These are phyloP conservation scores for Calonectria honghensis DNA, from an alignment of 2,329 filamentous ascomycete species.

Conservation along the genomic window DNA sequence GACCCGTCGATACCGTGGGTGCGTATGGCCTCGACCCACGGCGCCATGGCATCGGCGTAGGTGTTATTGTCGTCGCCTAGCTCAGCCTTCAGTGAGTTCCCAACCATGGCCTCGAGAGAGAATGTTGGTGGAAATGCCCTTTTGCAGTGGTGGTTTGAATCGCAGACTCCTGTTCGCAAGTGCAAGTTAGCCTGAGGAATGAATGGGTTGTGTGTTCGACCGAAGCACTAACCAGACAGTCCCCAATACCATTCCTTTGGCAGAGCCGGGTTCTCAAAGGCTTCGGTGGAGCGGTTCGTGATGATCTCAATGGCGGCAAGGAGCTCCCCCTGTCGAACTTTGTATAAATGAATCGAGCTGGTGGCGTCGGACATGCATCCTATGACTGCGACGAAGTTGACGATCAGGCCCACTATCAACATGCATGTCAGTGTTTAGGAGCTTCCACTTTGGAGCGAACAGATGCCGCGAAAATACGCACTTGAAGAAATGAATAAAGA, in stretches of 20 bases:
- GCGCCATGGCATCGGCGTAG: slow-evolving; percentile 34
- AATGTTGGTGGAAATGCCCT: slow-evolving; percentile 40
- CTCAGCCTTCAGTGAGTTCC: slow-evolving; percentile 39
- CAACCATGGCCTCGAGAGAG: slow-evolving; percentile 41
- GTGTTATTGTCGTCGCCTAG: slow-evolving; percentile 22
- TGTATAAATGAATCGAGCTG: slow-evolving; percentile 42
- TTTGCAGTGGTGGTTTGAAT: slow-evolving; percentile 40
- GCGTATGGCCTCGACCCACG: slow-evolving; percentile 38
- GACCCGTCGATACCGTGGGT: slow-evolving; percentile 41
- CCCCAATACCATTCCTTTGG: slow-evolving; percentile 43
- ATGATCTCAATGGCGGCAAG: slow-evolving; percentile 30
- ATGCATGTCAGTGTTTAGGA: not conserved
- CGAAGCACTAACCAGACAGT: slow-evolving; percentile 33
- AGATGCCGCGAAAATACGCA: not conserved
- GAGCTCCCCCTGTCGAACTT: slow-evolving; percentile 35
- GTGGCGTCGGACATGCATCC: slow-evolving; percentile 42
- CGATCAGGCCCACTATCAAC: slow-evolving; percentile 40
- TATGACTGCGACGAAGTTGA: slow-evolving; percentile 45
- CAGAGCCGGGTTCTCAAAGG: slow-evolving; percentile 26
- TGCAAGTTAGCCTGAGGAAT: not conserved
- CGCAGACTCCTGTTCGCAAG: slow-evolving; percentile 34
- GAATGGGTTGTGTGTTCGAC: too few species aligned
- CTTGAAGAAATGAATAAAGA: not conserved
- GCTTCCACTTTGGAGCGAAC: too few species aligned
- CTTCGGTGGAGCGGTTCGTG: slow-evolving; percentile 27